Evolutionary conservation across 306 rosid genomes (phyloP).

Genomic region (Cicer pinnatifidum): DNA sequence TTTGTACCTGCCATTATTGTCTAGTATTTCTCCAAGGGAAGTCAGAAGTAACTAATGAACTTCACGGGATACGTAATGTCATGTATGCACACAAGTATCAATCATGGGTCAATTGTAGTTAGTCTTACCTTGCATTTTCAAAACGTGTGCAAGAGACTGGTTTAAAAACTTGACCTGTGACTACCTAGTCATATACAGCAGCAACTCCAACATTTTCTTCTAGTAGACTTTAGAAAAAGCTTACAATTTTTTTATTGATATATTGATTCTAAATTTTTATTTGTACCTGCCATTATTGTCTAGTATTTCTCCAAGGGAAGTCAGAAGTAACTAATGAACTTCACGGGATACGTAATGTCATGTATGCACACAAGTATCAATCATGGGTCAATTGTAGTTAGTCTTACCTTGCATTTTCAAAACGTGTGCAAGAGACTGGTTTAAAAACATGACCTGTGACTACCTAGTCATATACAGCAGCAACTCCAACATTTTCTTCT

Average conservation of each 20-base stretch:
- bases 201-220: not conserved
- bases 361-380: not conserved
- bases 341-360: not conserved
- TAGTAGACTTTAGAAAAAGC: not conserved
- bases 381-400: conserved; percentile 1
- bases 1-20: not conserved
- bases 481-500: not conserved
- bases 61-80: conserved; percentile 2
- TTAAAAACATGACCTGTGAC: not conserved
- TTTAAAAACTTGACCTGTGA: not conserved
- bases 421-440: conserved; percentile 1
- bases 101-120: conserved; percentile 1
- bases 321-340: not conserved
- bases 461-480: conserved; percentile 2
- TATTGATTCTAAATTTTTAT: not conserved
- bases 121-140: not conserved
- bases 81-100: not conserved
- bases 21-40: conserved; percentile 1
- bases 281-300: not conserved
- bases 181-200: conserved; percentile 1
- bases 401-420: not conserved
- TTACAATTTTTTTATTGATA: conserved; percentile 14
- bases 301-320: not conserved
- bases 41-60: not conserved
- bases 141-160: conserved; percentile 1